Evolutionary conservation across 2,329 filamentous ascomycete species (phyloP).

Genomic region (Cladosporium sp.): DNA sequence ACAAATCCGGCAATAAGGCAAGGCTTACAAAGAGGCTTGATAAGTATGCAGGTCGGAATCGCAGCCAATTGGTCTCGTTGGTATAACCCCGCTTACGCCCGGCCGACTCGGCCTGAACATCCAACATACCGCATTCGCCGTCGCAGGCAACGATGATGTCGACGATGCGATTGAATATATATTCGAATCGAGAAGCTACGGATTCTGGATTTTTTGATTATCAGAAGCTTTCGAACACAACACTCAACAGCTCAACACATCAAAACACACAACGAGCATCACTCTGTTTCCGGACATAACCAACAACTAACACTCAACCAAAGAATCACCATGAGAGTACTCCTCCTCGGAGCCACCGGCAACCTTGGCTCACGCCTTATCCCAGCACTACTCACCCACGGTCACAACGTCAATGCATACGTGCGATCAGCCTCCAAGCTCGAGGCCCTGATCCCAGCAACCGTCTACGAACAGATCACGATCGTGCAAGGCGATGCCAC

Average conservation of each 20-base stretch:
- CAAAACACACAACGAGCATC: background rate
- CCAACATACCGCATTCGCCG: background rate
- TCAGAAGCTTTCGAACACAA: background rate
- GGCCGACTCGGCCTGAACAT: background rate
- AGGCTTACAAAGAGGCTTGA: background rate
- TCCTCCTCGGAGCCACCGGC: constrained; percentile 25
- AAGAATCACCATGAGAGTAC: constrained; percentile 21
- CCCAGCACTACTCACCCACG: constrained; percentile 35
- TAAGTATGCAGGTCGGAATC: background rate
- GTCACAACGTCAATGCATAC: constrained; percentile 41
- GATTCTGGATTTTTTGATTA: background rate
- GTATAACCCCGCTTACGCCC: constrained; percentile 6
- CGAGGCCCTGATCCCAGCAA: constrained; percentile 36
- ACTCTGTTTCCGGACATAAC: background rate
- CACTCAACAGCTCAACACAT: background rate
- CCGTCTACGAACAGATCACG: constrained; percentile 35
- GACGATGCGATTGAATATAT: background rate
- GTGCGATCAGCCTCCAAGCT: constrained; percentile 45
- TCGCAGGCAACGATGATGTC: background rate
- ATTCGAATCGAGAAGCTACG: background rate
- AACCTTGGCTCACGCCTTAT: constrained; percentile 25
- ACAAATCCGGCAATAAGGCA: background rate
- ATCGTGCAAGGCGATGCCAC: constrained; percentile 44
- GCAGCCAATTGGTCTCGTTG: background rate
- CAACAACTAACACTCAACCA: background rate